Base-by-base conservation (phyloP, 148 eudicot genomes). In the Nepenthes mirabilis region DNA sequence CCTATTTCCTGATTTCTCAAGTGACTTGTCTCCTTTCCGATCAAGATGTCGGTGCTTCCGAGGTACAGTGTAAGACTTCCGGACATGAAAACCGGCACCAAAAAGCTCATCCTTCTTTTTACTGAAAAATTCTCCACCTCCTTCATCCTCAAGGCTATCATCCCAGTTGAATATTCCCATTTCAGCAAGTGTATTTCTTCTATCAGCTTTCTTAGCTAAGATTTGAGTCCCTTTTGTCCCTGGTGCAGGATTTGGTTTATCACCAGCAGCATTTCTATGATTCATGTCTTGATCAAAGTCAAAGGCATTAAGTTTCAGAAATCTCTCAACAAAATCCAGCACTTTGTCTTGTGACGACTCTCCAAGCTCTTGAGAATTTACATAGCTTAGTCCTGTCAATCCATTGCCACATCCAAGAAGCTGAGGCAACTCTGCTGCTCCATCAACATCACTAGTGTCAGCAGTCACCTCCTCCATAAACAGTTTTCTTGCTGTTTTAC, bases 341-440 rank as follows among this genome's bases (percentile, higher is more conserved):
- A 96, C 98, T 67, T 74, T 74, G 37, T 86, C 84, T 78, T 91
- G 96, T 6, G 98, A 85, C 14, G 77, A 67, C 6, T 91, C 98
- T 71, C 94, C 96, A 61, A 96, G 98, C 82, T 88, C 96, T 72
- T 88, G 86, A 36, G 98, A 91, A 82, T 85, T 77, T 40, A 78
- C 65, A 76, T 88, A 91, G 71, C 90, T 91, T 61, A 91, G 67
- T 60, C 95, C 88, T 23, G 80, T 88, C 65, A 80, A 40, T 12
- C 71, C 78, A 57, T 69, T 68, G 43, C 71, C 70, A 67, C 62
- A 72, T 58, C 58, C 61, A 60, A 56, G 68, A 37, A 64, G 58
- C 59, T 70, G 74, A 68, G 65, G 62, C 36, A 65, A 23, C 2
- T n/a, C 69, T 36, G 47, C 70, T 58, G 33, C 72, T 65, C 34